Percentiles rank a stretch among this genome's conserved stretches.
These are phyloP conservation scores for Carex kokanica DNA, from an alignment of 176 grass and related monocot genomes.

Conservation along the genomic window DNA sequence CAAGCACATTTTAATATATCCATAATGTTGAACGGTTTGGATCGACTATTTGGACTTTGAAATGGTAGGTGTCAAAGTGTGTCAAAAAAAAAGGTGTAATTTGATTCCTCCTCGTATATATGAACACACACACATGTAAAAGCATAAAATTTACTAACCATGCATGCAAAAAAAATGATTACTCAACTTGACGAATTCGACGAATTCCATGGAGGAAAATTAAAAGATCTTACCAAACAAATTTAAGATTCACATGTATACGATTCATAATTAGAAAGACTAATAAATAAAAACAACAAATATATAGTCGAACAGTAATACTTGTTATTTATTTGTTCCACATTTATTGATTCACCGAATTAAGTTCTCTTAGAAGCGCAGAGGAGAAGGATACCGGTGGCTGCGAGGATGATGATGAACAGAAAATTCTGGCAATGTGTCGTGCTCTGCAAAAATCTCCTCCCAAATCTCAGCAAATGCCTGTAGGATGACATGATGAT, in stretches of 20 bases:
- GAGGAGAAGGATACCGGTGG: conserved; percentile 8
- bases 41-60: no score
- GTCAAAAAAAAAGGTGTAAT: no score
- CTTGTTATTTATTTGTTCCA: conserved; percentile 15
- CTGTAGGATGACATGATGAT: conserved; percentile 75
- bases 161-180: not conserved
- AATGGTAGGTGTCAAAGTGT: no score
- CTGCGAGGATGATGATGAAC: conserved; percentile 14
- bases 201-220: not conserved
- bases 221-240: not conserved
- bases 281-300: not conserved
- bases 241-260: not conserved
- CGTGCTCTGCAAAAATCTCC: conserved; percentile 52
- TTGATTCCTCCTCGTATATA: no score
- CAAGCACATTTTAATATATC: no score
- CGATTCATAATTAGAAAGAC: not conserved
- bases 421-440: not conserved
- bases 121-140: no score
- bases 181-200: not conserved
- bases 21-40: no score
- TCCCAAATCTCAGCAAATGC: conserved; percentile 92
- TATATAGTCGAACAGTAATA: not conserved
- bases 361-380: conserved; percentile 2
- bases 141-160: no score
- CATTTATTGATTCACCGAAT: not conserved